Evolutionary conservation across 2,329 filamentous ascomycete genomes (phyloP), one percentile per base, ranked within the genome.

Genomic region (Orbilia javanica): DNA sequence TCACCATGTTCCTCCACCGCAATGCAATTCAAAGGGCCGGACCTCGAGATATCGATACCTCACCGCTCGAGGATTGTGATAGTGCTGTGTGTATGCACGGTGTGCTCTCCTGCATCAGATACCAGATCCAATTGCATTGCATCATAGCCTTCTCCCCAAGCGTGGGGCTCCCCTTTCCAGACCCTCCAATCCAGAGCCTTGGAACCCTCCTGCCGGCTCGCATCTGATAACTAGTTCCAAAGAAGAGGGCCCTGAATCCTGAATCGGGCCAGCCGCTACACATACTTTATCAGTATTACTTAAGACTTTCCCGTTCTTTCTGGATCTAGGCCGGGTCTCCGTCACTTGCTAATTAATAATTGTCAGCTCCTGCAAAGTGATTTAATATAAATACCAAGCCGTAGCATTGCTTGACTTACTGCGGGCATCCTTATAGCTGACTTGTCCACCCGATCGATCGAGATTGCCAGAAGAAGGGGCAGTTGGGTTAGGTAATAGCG

Each of bases 141-240:
- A 57, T 57, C 52, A 42, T 44, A 63, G 57, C 20, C 36, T 13
- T 29, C 50, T n/a, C 36, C 20, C 36, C n/a, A 39, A 44, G 55
- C 55, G 34, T 62, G 34, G 57, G 36, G 36, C 27, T 39, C 36
- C 36, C 60, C 4, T 34, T 10, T 10, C 31, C 31, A 34, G 10
- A 10, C 31, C 31, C 18, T 50, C 60, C 39, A 64, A 64, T 50
- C 55, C 55, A 60, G 55, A 50, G 44, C 44, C 60, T 27, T 64
- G 60, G 60, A 64, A 44, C 29, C 60, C 60, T 46, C 60, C 60
- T 64, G 39, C 60, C 60, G 60, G 60, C 44, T 48, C 60, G 60
- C 60, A 64, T 64, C 60, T 25, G 60, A 64, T 64, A 64, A 25
- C 60, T 60, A 39, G 20, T 42, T 60, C 55, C 52, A 57, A 57